A percentile compares a stretch with the other conserved stretches of the same genome.
Evolutionary conservation across 1,284 basidiomycete genomes (phyloP).

Genomic region (Ustilago bromivora): DNA sequence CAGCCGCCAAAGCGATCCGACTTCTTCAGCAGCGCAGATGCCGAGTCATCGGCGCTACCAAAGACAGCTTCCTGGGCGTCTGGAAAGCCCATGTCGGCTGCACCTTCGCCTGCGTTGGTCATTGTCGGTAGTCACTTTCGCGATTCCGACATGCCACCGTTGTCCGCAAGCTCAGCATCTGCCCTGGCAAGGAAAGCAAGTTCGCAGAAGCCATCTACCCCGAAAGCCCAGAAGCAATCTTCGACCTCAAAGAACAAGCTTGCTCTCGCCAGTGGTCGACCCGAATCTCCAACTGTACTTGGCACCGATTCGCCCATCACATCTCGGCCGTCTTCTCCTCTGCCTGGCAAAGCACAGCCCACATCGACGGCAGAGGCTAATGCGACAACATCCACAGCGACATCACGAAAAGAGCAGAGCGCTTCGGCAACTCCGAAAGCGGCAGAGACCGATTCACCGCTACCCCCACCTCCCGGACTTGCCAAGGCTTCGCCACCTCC

Average conservation of each 20-base stretch:
- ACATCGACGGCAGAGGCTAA: conserved; percentile 12
- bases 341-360: conserved; percentile 46
- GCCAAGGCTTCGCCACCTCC: conserved; percentile 47
- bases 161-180: conserved; percentile 52
- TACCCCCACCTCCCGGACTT: conserved; percentile 62
- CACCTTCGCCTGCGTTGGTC: conserved; percentile 33
- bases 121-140: conserved; percentile 53
- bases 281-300: conserved; percentile 42
- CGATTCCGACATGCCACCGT: conserved; percentile 61
- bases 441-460: conserved; percentile 7
- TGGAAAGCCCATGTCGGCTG: conserved; percentile 51
- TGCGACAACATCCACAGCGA: conserved; percentile 8
- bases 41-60: conserved; percentile 62
- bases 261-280: conserved; percentile 28
- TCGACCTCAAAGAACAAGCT: conserved; percentile 34
- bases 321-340: conserved; percentile 42
- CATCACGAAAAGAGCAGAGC: conserved; percentile 20
- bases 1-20: conserved; percentile 50
- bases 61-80: conserved; percentile 69
- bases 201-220: conserved; percentile 44
- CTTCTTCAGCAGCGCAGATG: conserved; percentile 29
- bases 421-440: conserved; percentile 10
- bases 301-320: conserved; percentile 38
- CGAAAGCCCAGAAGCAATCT: conserved; percentile 43
- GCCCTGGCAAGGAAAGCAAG: conserved; percentile 48